A percentile compares a stretch with the other conserved stretches of the same genome.
phyloP scores from a whole-genome alignment of 768 basidiomycete species.

The Mycena capillaripes region DNA sequence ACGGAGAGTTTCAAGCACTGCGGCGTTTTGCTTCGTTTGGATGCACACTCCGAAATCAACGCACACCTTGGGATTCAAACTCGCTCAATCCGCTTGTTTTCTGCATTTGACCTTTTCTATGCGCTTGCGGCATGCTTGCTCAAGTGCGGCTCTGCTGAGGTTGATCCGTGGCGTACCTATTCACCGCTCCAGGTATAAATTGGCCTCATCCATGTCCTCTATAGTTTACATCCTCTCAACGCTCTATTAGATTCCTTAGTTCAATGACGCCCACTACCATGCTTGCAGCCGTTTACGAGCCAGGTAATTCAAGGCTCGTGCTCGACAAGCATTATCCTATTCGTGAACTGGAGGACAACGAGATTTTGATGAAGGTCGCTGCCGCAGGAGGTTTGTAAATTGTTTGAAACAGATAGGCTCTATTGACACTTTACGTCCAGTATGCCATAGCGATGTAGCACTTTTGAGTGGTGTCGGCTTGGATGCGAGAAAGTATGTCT shows the following conservation, averaged over 20 bases:
- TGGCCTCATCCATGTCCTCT: background rate
- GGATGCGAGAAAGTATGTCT: constrained; percentile 26
- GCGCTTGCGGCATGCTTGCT: background rate
- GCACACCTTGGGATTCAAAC: too few relatives aligned
- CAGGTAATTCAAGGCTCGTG: constrained; percentile 28
- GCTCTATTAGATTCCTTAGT: too few relatives aligned
- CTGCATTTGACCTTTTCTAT: background rate
- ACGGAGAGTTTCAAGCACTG: too few relatives aligned
- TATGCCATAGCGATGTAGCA: constrained; percentile 31
- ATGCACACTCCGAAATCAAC: too few relatives aligned
- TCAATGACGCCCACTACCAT: constrained; percentile 30
- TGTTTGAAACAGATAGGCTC: background rate
- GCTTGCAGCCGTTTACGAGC: constrained; percentile 30
- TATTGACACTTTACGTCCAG: background rate
- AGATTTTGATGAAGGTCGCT: constrained; percentile 36
- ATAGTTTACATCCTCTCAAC: background rate
- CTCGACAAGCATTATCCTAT: constrained; percentile 27
- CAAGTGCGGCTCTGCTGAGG: background rate
- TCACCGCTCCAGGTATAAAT: background rate
- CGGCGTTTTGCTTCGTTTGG: too few relatives aligned
- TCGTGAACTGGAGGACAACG: constrained; percentile 29
- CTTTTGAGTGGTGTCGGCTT: constrained; percentile 24
- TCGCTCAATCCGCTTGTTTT: background rate
- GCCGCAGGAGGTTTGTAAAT: constrained; percentile 23
- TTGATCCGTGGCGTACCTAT: background rate